phyloP scores from a whole-genome alignment of 169 alveolate species.

The Cryptosporidium ryanae region DNA sequence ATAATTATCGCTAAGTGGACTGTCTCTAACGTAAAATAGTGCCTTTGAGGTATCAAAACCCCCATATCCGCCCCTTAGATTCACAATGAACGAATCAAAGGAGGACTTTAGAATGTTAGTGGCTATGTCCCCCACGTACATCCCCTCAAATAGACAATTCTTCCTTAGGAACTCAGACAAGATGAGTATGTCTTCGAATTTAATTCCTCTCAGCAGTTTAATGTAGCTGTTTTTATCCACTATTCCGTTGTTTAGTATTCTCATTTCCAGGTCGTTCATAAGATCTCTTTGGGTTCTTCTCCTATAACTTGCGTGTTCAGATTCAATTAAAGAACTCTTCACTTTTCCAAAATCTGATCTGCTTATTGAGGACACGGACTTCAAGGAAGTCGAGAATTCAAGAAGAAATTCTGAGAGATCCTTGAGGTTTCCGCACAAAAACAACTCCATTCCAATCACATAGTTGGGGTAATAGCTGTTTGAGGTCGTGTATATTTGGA shows the following conservation, averaged over 20 bases:
- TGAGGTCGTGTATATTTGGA: slow-evolving; percentile 47
- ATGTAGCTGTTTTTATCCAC: background rate
- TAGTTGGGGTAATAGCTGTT: slow-evolving; percentile 20
- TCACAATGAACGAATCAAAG: background rate
- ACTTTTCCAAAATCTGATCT: background rate
- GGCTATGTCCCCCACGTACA: slow-evolving; percentile 12
- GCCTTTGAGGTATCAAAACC: background rate
- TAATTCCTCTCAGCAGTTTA: background rate
- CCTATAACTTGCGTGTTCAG: background rate
- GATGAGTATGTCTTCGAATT: background rate
- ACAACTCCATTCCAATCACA: slow-evolving; percentile 28
- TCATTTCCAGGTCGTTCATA: background rate
- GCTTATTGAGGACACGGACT: background rate
- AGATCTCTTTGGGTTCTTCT: background rate
- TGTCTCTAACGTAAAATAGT: slow-evolving; percentile 20
- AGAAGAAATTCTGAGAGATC: background rate
- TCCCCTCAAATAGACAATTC: slow-evolving; percentile 51
- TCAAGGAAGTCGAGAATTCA: slow-evolving; percentile 24
- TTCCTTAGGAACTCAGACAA: slow-evolving; percentile 4
- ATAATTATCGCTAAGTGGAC: slow-evolving; percentile 24
- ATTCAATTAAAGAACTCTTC: background rate
- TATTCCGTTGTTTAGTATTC: slow-evolving; percentile 4
- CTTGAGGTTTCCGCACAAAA: slow-evolving; percentile 6
- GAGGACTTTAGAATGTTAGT: background rate
- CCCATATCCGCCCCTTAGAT: background rate